Base-by-base conservation (phyloP, 805 yeast genomes). In the Komagataella kurtzmanii region DNA sequence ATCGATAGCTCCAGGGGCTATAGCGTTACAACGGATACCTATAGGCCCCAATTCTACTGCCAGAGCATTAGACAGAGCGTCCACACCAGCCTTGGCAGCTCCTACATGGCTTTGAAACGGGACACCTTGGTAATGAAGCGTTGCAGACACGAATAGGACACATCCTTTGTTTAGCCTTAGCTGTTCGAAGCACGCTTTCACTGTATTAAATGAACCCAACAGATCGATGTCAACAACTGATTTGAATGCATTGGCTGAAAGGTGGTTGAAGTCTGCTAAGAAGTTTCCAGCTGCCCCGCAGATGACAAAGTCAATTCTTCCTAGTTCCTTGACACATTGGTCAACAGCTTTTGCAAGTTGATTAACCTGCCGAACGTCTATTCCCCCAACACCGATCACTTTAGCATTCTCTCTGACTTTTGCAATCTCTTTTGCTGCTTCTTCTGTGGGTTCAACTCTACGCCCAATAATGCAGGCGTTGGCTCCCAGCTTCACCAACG, bases 281-380 rank as follows among this genome's bases (percentile, higher is more conserved):
- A 91, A 90, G 70, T 91, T 91, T 7, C 98, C 97, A 3, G 97
- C 97, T 2, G 98, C 97, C 8, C 97, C 97, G 47, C 93, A 90
- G 64, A 90, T 85, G 40, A 90, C 95, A 64, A 66, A 86, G 67
- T 90, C 97, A 54, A 90, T 83, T 54, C 77, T 71, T 6, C 97
- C 97, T 57, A 88, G 76, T 60, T 75, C 71, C 7, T 67, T 62
- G 21, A 89, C 87, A 0, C 96, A 81, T 46, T 61, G 59, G 6
- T 76, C 75, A 3, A 79, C 96, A 0, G 96, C 96, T 3, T 59
- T 61, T 17, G 68, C 73, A 55, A 90, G 58, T n/a, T 78, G 71
- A 2, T 76, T 61, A 44, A 83, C 74, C 44, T 80, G 77, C 55
- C 97, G 77, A 18, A 91, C 98, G 63, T 90, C 98, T 21, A 84